phyloP scores from a whole-genome alignment of 2,329 filamentous ascomycete genomes.

The Diaporthe longicolla region DNA sequence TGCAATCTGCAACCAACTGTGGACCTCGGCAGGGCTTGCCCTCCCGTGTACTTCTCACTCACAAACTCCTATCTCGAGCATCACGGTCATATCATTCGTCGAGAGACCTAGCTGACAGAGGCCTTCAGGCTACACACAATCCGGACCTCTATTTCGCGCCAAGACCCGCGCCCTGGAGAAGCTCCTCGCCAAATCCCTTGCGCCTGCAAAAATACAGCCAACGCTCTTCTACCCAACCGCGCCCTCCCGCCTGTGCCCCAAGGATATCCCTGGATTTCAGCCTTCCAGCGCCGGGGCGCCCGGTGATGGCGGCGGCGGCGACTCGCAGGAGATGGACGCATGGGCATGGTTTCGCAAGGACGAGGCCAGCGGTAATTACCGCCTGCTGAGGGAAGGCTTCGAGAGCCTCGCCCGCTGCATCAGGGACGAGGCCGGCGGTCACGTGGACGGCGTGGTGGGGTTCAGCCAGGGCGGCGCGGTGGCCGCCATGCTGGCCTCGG shows the following conservation, averaged over 20 bases:
- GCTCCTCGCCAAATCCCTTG: conserved; percentile 80
- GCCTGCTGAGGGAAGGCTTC: conserved; percentile 79
- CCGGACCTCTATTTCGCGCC: conserved; percentile 84
- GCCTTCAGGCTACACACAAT: conserved; percentile 85
- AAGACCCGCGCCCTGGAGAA: conserved; percentile 93
- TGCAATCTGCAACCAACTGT: not conserved
- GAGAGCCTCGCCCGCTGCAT: conserved; percentile 73
- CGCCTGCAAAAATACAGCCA: conserved; percentile 63
- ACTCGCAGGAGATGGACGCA: conserved; percentile 68
- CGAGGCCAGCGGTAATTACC: conserved; percentile 75
- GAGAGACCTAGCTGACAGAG: conserved; percentile 6
- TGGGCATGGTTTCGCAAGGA: conserved; percentile 89
- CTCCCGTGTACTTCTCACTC: not conserved
- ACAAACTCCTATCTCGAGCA: not conserved
- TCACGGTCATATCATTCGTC: not conserved
- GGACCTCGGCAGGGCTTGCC: not conserved
- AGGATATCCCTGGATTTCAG: conserved; percentile 79
- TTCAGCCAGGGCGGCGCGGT: conserved; percentile 86
- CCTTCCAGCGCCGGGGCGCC: conserved; percentile 56
- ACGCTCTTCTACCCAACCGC: conserved; percentile 78
- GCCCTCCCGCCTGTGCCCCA: conserved; percentile 72
- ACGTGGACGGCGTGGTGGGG: conserved; percentile 83
- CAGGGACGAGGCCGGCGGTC: conserved; percentile 71
- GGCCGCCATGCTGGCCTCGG: conserved; percentile 78
- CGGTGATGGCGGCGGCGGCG: conserved; percentile 49